These are phyloP conservation scores for Monosporascus sp. DNA, from an alignment of 2,329 filamentous ascomycete genomes.

Conservation along the genomic window DNA sequence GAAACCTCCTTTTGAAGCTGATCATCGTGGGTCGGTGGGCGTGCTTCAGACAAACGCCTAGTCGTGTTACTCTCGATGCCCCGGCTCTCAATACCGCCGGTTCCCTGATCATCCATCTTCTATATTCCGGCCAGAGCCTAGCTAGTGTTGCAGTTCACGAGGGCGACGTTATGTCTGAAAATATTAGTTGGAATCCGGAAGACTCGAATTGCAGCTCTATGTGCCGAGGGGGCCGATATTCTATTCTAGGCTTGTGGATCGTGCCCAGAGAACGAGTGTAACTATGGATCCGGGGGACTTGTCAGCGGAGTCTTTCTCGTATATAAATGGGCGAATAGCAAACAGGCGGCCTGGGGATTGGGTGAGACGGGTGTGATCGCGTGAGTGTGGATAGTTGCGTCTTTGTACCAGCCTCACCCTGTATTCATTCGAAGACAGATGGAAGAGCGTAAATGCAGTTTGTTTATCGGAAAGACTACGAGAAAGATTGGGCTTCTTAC, in stretches of 20 bases:
- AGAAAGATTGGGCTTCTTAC: not conserved
- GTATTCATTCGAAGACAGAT: not conserved
- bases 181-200: not conserved
- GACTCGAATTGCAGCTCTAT: not conserved
- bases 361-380: not conserved
- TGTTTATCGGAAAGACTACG: not conserved
- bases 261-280: not conserved
- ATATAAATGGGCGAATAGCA: slow-evolving; percentile 1
- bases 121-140: too few relatives aligned
- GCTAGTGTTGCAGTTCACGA: not conserved
- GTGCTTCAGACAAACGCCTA: slow-evolving; percentile 26
- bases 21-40: slow-evolving; percentile 24
- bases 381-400: not conserved
- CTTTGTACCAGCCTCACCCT: not conserved
- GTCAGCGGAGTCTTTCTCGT: not conserved
- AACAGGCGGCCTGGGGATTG: not conserved
- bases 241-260: not conserved
- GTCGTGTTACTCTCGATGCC: slow-evolving; percentile 25
- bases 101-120: slow-evolving; percentile 28
- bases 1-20: slow-evolving; percentile 24
- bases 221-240: not conserved
- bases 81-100: slow-evolving; percentile 25
- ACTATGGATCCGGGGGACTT: not conserved
- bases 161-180: not conserved
- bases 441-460: not conserved